Evolutionary conservation across 1,139 yeast species (phyloP).

Genomic region (Blastobotrys capitulatus): DNA sequence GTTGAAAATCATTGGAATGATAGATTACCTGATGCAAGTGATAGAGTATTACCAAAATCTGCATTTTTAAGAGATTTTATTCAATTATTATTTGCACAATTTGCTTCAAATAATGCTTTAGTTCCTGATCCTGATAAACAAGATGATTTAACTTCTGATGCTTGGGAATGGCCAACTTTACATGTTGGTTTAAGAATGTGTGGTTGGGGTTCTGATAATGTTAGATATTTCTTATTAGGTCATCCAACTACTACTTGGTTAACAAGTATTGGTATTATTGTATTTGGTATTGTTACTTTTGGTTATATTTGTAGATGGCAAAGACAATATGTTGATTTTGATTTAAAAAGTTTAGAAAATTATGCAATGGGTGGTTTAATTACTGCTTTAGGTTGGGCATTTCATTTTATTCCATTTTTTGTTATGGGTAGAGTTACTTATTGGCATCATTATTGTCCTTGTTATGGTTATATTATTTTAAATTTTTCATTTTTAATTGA

Average conservation of each 20-base stretch:
- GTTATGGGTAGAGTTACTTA: constrained; percentile 97
- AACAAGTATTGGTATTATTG: constrained; percentile 64
- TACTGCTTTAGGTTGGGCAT: constrained; percentile 90
- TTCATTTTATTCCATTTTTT: constrained; percentile 86
- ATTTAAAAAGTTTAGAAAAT: constrained; percentile 34
- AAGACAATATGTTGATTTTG: constrained; percentile 77
- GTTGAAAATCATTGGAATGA: constrained; percentile 79
- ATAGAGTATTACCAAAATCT: constrained; percentile 76
- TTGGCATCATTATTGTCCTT: constrained; percentile 96
- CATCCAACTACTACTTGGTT: constrained; percentile 95
- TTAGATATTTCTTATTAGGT: constrained; percentile 85
- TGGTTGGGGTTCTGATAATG: constrained; percentile 80
- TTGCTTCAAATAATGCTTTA: constrained; percentile 96
- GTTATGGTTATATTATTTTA: constrained; percentile 89
- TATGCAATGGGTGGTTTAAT: constrained; percentile 80
- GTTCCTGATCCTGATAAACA: constrained; percentile 88
- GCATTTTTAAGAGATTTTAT: constrained; percentile 83
- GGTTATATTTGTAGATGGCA: constrained; percentile 82
- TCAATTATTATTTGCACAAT: constrained; percentile 94
- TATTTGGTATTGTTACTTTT: constrained; percentile 53
- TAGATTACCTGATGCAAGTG: constrained; percentile 62
- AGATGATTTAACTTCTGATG: constrained; percentile 84
- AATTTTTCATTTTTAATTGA: constrained; percentile 75
- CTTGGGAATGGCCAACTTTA: constrained; percentile 99
- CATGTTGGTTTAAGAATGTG: constrained; percentile 92